A percentile compares a stretch with the other conserved stretches of the same genome.
These are phyloP conservation scores for Pseudogymnoascus sp. DNA, from an alignment of 2,329 filamentous ascomycete genomes.

Conservation along the genomic window DNA sequence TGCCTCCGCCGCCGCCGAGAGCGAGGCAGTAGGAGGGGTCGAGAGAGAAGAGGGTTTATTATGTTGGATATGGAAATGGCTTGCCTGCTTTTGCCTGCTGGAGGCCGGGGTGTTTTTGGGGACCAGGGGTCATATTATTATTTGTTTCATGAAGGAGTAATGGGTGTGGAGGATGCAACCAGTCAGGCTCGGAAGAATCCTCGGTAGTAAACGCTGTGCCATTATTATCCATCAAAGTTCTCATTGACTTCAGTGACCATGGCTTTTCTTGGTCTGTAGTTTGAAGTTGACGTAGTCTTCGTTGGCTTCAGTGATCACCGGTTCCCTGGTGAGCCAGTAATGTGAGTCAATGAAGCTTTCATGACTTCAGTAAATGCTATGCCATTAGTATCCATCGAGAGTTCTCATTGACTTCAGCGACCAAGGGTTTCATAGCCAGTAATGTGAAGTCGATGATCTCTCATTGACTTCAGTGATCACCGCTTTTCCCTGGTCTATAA, in stretches of 20 bases:
- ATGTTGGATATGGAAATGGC: not conserved
- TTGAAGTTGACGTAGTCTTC: not conserved
- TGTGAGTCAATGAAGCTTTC: not conserved
- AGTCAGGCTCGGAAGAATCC: not conserved
- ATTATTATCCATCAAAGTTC: not conserved
- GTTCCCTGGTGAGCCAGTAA: not conserved
- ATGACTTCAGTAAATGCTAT: not conserved
- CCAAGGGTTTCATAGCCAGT: too few species aligned
- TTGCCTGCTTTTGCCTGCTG: not conserved
- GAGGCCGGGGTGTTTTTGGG: not conserved
- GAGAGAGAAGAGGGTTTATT: not conserved
- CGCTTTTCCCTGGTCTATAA: not conserved
- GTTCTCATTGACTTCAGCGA: too few species aligned
- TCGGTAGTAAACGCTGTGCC: not conserved
- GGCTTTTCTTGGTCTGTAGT: not conserved
- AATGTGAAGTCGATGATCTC: not conserved
- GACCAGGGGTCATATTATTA: not conserved
- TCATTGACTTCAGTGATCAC: not conserved
- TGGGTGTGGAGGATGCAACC: not conserved
- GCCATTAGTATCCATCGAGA: too few species aligned
- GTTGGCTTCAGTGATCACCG: not conserved
- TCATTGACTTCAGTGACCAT: not conserved
- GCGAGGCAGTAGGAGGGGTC: not conserved
- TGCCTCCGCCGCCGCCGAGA: constrained; percentile 3
- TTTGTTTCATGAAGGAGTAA: constrained; percentile 1